Percentiles rank a stretch among this genome's conserved stretches.
These are phyloP conservation scores for Phylloporus sp. DNA, from an alignment of 1,284 basidiomycete species.

Conservation along the genomic window DNA sequence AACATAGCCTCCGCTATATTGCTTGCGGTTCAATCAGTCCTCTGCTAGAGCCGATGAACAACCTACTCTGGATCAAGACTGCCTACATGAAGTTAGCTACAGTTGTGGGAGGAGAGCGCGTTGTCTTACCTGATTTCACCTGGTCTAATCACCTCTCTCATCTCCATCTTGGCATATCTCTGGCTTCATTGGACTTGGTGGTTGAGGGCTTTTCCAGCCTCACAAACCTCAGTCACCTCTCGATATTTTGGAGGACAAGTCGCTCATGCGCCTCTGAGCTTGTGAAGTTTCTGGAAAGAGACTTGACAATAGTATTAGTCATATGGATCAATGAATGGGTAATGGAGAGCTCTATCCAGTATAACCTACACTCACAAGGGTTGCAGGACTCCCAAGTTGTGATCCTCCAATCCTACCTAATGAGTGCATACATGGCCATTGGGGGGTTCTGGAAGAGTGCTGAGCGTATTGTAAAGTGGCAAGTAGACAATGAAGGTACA, in stretches of 20 bases:
- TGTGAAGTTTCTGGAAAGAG: background rate
- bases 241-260: background rate
- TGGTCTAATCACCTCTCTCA: background rate
- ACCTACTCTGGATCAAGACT: background rate
- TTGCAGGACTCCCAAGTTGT: background rate
- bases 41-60: background rate
- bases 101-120: background rate
- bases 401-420: background rate
- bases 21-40: background rate
- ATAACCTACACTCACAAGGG: background rate
- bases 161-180: background rate
- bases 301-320: background rate
- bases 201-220: background rate
- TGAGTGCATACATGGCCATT: background rate
- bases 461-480: background rate
- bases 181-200: background rate
- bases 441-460: background rate
- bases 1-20: background rate
- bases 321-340: background rate
- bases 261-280: background rate
- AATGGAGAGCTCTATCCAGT: background rate
- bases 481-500: background rate
- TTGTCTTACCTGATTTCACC: background rate
- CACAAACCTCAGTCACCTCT: background rate
- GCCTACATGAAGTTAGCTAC: background rate